phyloP scores from a whole-genome alignment of 306 rosid species.

The Castanopsis chinensis region DNA sequence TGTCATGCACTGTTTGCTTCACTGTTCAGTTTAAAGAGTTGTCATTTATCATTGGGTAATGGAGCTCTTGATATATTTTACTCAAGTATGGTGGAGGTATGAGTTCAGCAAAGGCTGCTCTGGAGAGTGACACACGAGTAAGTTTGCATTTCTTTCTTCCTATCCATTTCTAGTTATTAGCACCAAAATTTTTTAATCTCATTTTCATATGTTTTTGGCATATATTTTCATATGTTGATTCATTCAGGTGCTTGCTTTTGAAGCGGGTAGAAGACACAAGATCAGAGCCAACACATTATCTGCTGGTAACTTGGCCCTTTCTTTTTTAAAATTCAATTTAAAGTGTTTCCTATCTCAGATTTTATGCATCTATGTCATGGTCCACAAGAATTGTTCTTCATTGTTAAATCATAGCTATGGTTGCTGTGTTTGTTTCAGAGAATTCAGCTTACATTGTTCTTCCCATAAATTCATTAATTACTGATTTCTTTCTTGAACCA shows the following conservation, averaged over 20 bases:
- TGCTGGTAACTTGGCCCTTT: constrained; percentile 55
- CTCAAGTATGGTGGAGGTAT: constrained; percentile 96
- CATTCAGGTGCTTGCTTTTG: constrained; percentile 91
- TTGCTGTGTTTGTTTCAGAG: neutral
- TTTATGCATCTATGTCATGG: constrained; percentile 3
- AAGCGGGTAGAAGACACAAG: constrained; percentile 87
- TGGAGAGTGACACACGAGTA: constrained; percentile 94
- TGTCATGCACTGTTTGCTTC: constrained; percentile 14
- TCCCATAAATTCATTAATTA: neutral
- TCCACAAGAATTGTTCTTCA: neutral
- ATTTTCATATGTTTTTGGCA: neutral
- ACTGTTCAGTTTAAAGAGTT: constrained; percentile 4
- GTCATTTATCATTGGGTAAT: neutral
- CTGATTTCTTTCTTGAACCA: neutral
- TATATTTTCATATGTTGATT: neutral
- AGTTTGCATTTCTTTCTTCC: constrained; percentile 25
- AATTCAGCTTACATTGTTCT: neutral
- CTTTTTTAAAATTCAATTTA: neutral
- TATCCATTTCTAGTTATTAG: neutral
- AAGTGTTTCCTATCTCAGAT: neutral
- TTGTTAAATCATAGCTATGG: constrained; percentile 2
- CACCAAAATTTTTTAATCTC: neutral
- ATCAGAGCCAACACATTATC: constrained; percentile 87
- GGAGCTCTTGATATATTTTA: constrained; percentile 8
- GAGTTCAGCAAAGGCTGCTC: constrained; percentile 99